Conservation (phyloP, 2,329 filamentous ascomycete genomes). For the Colletotrichum sojae region DNA sequence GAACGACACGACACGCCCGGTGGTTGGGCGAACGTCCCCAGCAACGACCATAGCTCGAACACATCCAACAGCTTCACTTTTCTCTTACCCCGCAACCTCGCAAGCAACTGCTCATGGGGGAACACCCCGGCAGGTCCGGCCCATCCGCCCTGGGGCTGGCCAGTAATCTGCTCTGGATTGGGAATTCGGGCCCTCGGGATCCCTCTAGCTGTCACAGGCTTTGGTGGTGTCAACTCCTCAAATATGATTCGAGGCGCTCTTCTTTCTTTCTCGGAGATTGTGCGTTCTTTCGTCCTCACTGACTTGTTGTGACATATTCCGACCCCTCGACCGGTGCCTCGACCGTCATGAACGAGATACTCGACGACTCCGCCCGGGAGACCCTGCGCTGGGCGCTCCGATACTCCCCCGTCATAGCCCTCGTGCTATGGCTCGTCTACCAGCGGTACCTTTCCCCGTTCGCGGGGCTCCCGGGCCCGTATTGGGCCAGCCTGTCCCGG, state of each 20-base stretch:
- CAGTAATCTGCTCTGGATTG: background rate
- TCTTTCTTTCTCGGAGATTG: too few relatives aligned
- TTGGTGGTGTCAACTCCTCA: background rate
- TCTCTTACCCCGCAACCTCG: slow-evolving; percentile 11
- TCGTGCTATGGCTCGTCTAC: slow-evolving; percentile 15
- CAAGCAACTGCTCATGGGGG: background rate
- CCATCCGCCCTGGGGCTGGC: background rate
- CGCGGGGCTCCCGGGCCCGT: slow-evolving; percentile 14
- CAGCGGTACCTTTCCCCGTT: slow-evolving; percentile 15
- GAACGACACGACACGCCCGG: background rate
- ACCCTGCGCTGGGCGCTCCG: background rate
- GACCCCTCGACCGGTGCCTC: background rate
- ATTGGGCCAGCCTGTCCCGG: slow-evolving; percentile 16
- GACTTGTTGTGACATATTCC: too few relatives aligned
- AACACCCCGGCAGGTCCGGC: background rate
- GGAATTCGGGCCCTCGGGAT: slow-evolving; percentile 4
- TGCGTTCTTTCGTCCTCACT: too few relatives aligned
- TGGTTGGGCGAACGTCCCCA: background rate
- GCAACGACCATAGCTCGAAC: background rate
- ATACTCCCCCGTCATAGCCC: background rate
- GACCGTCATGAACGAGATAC: too few relatives aligned
- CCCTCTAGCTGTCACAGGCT: background rate
- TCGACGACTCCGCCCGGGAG: background rate
- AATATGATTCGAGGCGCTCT: background rate
- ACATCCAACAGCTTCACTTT: background rate